Evolutionary conservation across 495 filamentous ascomycete genomes (phyloP).

Genomic region (Podospora tetraspora): DNA sequence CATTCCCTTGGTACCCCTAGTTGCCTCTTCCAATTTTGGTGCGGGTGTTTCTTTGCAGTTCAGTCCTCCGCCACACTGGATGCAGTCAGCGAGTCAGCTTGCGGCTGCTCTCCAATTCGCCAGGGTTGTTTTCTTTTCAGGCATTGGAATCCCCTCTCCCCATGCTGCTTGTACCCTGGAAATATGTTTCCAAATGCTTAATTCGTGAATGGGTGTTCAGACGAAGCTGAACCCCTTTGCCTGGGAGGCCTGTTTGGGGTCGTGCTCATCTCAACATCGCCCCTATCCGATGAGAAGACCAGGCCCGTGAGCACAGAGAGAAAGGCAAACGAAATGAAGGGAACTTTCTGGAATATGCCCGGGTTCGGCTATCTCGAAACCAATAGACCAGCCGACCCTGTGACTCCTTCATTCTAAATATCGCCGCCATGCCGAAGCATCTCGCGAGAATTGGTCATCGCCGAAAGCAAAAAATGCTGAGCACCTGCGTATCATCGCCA

Average conservation of each 20-base stretch:
- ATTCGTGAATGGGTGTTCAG: not conserved
- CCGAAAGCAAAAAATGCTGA: not conserved
- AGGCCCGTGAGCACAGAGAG: not conserved
- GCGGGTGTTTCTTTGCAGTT: not conserved
- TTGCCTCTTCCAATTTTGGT: too few relatives aligned
- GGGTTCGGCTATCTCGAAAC: not conserved
- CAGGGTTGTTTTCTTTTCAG: not conserved
- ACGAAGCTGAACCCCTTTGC: not conserved
- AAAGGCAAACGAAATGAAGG: not conserved
- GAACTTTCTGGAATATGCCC: not conserved
- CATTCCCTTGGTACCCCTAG: too few relatives aligned
- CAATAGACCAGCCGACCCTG: not conserved
- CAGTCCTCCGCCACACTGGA: not conserved
- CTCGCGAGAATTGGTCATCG: not conserved
- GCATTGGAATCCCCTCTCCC: not conserved
- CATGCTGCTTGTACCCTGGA: too few relatives aligned
- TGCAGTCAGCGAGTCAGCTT: not conserved
- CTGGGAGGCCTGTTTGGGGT: not conserved
- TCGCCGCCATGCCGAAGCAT: not conserved
- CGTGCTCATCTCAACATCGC: not conserved
- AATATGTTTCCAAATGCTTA: not conserved
- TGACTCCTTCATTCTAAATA: not conserved
- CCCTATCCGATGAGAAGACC: not conserved
- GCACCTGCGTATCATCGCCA: not conserved
- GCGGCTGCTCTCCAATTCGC: not conserved